Base-by-base conservation (phyloP, 2,329 filamentous ascomycete genomes). In the Aspergillus uvarum region DNA sequence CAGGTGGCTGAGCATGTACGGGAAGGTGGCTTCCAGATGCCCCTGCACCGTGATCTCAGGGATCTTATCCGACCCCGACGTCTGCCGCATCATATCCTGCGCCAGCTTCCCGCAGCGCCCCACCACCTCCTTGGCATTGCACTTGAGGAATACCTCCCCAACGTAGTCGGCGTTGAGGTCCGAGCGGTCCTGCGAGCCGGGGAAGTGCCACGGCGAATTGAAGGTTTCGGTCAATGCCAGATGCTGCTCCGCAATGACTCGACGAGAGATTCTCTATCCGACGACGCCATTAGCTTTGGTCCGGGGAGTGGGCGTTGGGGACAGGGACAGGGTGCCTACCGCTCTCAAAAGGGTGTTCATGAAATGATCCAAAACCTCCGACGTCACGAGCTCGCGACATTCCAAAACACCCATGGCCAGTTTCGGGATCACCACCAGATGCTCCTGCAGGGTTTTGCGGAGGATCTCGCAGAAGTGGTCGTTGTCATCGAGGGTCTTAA, bases 201-300 rank as follows among this genome's bases (percentile, higher is more conserved):
- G 90, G 59, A 92, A 94, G 80, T 96, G 93, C 86, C 91, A 93
- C 2, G 91, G 89, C 0, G 91, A 90, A 74, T 95, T 89, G 80
- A 93, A 98, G 1, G 93, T 97, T 67, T 98, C 93, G 4, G 93
- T 96, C 19, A 99, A 84, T 10, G 95, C 92, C 42, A 99, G 86
- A 72, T 99, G 95, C 71, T 99, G 95, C 77, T 99, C 95, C 35
- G 95, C 95, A 72, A 99, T 99, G 66, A 98, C 95, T 63, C 96
- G 87, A 61, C 95, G 88, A 49, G 93, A 97, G 67, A 99, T 99
- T 61, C 95, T 87, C 90, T 95, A 67, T 16, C 22, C 22, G 5
- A 5, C 16, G 31, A 4, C 19, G 26, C n/a, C 19, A 32, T 62
- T 6, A 65, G 47, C 60, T 44, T 19, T 19, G 21, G 16, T 50